phyloP scores from a whole-genome alignment of 139 green algal genomes.

The Gonium pectorale region DNA sequence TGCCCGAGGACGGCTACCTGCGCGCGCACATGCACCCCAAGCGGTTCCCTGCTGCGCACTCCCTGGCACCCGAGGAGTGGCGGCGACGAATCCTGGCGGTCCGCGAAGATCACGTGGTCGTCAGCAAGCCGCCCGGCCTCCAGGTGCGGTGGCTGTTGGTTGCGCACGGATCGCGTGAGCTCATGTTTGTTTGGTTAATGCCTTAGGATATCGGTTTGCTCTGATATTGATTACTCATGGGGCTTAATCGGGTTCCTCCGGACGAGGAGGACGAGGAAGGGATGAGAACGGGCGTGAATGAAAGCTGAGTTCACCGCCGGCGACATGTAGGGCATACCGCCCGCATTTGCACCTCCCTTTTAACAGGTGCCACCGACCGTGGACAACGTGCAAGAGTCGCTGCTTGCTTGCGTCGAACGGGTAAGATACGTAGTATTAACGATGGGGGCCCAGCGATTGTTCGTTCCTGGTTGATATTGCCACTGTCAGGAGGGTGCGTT shows the following conservation, averaged over 20 bases:
- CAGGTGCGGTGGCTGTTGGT: conserved; percentile 54
- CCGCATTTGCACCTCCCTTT: too few relatives aligned
- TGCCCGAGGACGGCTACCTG: conserved; percentile 68
- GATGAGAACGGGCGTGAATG: too few relatives aligned
- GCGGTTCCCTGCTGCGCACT: conserved; percentile 76
- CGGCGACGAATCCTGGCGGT: conserved; percentile 59
- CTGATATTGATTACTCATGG: too few relatives aligned
- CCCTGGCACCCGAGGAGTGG: conserved; percentile 54
- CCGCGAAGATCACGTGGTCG: conserved; percentile 68
- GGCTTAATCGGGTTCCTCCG: too few relatives aligned
- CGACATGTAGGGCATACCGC: too few relatives aligned
- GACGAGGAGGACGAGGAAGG: too few relatives aligned
- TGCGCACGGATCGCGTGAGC: too few relatives aligned
- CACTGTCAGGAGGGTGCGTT: too few relatives aligned
- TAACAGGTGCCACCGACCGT: conserved; percentile 69
- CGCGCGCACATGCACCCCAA: conserved; percentile 84
- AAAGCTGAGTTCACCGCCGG: too few relatives aligned
- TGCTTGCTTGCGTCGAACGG: conserved; percentile 56
- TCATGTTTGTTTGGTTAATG: too few relatives aligned
- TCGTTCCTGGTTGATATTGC: too few relatives aligned
- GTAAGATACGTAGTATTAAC: conserved; percentile 3
- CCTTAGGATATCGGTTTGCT: too few relatives aligned
- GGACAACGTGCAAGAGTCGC: conserved; percentile 69
- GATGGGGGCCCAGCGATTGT: not conserved
- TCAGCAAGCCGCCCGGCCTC: conserved; percentile 86